phyloP scores from a whole-genome alignment of 2,329 filamentous ascomycete species.

The Calonectria hawksworthii region DNA sequence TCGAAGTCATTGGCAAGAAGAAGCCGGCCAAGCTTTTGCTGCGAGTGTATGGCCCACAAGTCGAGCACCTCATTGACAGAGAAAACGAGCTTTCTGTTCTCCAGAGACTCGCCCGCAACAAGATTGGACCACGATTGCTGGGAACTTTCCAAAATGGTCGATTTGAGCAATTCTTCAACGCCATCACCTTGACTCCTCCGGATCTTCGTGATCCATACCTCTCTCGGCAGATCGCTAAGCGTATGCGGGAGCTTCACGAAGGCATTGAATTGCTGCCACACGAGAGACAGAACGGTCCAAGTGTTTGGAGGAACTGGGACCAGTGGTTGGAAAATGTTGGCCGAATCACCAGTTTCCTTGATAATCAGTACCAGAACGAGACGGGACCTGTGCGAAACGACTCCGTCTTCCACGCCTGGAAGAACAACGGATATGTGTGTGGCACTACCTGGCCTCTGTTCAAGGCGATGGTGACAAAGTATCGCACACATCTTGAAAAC shows the following conservation, averaged over 20 bases:
- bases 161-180: conserved; percentile 95
- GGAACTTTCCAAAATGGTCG: conserved; percentile 95
- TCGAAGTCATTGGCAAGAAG: conserved; percentile 57
- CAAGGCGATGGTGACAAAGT: conserved; percentile 79
- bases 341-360: conserved; percentile 69
- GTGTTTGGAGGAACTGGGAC: conserved; percentile 95
- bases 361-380: conserved; percentile 69
- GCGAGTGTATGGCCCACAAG: conserved; percentile 94
- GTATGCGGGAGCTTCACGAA: conserved; percentile 96
- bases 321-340: conserved; percentile 82
- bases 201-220: conserved; percentile 87
- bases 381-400: conserved; percentile 38
- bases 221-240: conserved; percentile 93
- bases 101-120: conserved; percentile 87
- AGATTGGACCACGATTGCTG: conserved; percentile 90
- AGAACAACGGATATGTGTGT: conserved; percentile 80
- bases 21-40: conserved; percentile 80
- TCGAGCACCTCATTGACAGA: conserved; percentile 95
- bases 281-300: conserved; percentile 84
- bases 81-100: conserved; percentile 91
- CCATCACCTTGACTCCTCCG: conserved; percentile 80
- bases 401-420: conserved; percentile 68
- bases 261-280: conserved; percentile 87
- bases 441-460: conserved; percentile 88
- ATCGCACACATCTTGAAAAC: conserved; percentile 79